Base-by-base conservation (phyloP, 768 basidiomycete genomes). In the Auriscalpium vulgare region DNA sequence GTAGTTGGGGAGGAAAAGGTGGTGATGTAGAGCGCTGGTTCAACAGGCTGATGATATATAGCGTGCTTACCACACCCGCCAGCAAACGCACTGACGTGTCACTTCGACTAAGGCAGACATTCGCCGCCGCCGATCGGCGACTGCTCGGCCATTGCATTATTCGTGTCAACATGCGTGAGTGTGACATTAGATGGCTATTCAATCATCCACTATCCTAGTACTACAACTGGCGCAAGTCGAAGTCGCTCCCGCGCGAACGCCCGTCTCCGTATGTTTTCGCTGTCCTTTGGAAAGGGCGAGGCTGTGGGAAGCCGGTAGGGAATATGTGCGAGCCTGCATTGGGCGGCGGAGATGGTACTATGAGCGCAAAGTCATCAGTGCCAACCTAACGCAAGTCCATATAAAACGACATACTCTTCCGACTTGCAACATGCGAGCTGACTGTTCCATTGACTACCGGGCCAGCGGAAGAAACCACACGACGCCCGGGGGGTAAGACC, bases 221-320 rank as follows among this genome's bases (percentile, higher is more conserved):
- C 36, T 62, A 74, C 43, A 78, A 61, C 35, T 59, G 66, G 13
- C 68, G 67, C 36, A 80, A 58, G 69, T 89, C 80, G 72, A 91
- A 91, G 54, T 81, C 77, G 62, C 85, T 83, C n/a, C 91, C 91
- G 55, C 75, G 76, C 62, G 74, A 71, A 52, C 83, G 81, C 35
- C 87, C 86, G 65, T 83, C 84, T 11, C 69, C 71, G 66, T 94
- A 94, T 44, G 74, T 72, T 65, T 77, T 85, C 34, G 67, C 62
- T 36, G 66, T 72, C 6, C 68, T 64, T 37, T 67, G 66, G 67
- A 91, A 92, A 29, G 75, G 74, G 43, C 88, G 80, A 4, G 91
- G 91, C 13, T 83, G 82, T 1, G 91, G 91, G 66, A 92, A 91
- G 51, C 84, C 88, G 13, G 74, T 71, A 8, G 88, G 88, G 66